Evolutionary conservation across 768 basidiomycete genomes (phyloP).

Genomic region (Leccinum subgranulosum): DNA sequence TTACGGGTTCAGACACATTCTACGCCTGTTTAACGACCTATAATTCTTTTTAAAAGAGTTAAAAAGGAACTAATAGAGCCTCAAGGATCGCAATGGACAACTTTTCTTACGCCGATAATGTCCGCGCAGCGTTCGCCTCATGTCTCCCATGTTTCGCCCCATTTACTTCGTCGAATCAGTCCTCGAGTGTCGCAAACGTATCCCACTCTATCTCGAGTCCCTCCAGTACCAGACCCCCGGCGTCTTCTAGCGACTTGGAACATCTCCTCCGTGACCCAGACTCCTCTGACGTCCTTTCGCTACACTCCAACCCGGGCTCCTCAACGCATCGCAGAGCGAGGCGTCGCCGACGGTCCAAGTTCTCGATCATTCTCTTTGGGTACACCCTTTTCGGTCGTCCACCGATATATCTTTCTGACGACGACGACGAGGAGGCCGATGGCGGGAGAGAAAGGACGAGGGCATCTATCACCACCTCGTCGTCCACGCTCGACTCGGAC

Average conservation of each 20-base stretch:
- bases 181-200: background rate
- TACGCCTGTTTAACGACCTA: background rate
- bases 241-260: slow-evolving; percentile 41
- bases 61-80: background rate
- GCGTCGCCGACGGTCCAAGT: slow-evolving; percentile 32
- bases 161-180: slow-evolving; percentile 31
- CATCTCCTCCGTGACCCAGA: slow-evolving; percentile 50
- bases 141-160: slow-evolving; percentile 56
- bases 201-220: slow-evolving; percentile 25
- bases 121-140: slow-evolving; percentile 55
- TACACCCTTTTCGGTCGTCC: slow-evolving; percentile 64
- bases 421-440: slow-evolving; percentile 40
- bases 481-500: slow-evolving; percentile 63
- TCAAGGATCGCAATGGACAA: slow-evolving; percentile 32
- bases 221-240: slow-evolving; percentile 11
- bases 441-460: slow-evolving; percentile 22
- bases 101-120: slow-evolving; percentile 62
- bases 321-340: slow-evolving; percentile 30
- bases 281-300: slow-evolving; percentile 52
- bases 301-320: slow-evolving; percentile 59
- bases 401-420: slow-evolving; percentile 57
- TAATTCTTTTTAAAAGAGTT: background rate
- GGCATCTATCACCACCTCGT: slow-evolving; percentile 25
- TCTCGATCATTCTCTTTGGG: slow-evolving; percentile 58
- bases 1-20: background rate